A percentile compares a stretch with the other conserved stretches of the same genome.
These are phyloP conservation scores for Pseudonitzschia multiseries DNA, from an alignment of 108 stramenopile genomes.

Conservation along the genomic window DNA sequence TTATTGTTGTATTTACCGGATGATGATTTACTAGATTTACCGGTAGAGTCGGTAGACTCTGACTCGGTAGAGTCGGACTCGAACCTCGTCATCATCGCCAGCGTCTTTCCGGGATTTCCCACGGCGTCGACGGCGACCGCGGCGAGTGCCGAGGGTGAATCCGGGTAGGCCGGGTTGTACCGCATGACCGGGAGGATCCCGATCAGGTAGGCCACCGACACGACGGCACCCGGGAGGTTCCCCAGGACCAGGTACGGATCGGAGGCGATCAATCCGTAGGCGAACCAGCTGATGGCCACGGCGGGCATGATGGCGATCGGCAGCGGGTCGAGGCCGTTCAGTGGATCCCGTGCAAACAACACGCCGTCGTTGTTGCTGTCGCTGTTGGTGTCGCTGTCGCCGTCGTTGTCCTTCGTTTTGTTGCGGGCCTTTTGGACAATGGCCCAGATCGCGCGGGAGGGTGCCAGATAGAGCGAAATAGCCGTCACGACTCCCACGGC, in stretches of 20 bases:
- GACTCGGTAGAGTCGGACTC: no score
- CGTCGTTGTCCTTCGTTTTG: neutral
- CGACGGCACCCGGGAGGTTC: constrained; percentile 45
- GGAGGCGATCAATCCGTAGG: constrained; percentile 43
- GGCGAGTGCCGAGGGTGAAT: neutral
- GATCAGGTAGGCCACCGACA: constrained; percentile 44
- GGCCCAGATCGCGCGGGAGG: constrained; percentile 36
- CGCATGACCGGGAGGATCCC: constrained; percentile 31
- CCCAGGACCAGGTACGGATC: constrained; percentile 51
- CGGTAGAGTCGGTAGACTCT: no score
- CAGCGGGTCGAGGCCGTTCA: constrained; percentile 46
- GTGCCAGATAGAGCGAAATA: constrained; percentile 48
- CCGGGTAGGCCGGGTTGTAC: constrained; percentile 1
- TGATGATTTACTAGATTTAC: no score
- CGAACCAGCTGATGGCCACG: constrained; percentile 46
- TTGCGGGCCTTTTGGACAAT: constrained; percentile 21
- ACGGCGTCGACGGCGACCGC: neutral
- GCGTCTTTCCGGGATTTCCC: neutral
- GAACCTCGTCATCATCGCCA: neutral
- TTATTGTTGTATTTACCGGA: no score
- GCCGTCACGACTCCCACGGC: constrained; percentile 46
- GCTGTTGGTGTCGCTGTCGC: neutral
- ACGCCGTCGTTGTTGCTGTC: neutral
- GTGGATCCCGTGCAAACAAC: neutral
- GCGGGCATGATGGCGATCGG: constrained; percentile 55